Base-by-base conservation (phyloP, 2,329 filamentous ascomycete species). In the Arthroderma sp. region DNA sequence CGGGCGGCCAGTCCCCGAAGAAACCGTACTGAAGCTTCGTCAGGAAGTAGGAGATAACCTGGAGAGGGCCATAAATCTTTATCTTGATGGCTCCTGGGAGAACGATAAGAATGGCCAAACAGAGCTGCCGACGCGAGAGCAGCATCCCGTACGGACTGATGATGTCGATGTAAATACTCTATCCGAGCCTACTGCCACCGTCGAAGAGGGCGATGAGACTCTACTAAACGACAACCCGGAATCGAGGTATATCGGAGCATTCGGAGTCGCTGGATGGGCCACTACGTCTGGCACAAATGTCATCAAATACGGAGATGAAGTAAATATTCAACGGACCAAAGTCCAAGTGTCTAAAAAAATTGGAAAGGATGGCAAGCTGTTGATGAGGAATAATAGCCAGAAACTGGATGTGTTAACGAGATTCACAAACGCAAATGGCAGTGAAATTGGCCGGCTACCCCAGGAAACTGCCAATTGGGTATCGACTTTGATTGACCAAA, bases 401-500 rank as follows among this genome's bases (percentile, higher is more conserved):
- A 79, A 84, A 40, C 74, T 80, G 15, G 91, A 98, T 66, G 79
- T 94, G 4, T 75, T 98, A 48, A 93, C 96, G 28, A 80, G 91
- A 1, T 96, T 98, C 57, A 94, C 84, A 0, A 93, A 86, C 56
- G 63, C 71, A 6, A 74, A 68, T 42, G 88, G 88, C 0, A 78
- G 81, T 44, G 91, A 98, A 60, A 75, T 98, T 40, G 91, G 91
- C 3, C 75, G 91, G 48, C 64, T 98, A 33, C 81, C 87, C 29
- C 89, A 88, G 55, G 88, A 96, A 31, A 80, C 79, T 4, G 87
- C 91, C 3, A 78, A 80, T 48, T 98, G 91, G 88, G 84, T 96
- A 4, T 94, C 91, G 3, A 82, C 87, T 0, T 66, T 98, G 53
- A 78, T 96, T 42, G 91, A 98, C 57, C 87, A 96, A 60, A 82